A percentile compares a stretch with the other conserved stretches of the same genome.
These are phyloP conservation scores for Lichtheimia ornata DNA, from an alignment of 371 early-diverging fungal species.

Conservation along the genomic window DNA sequence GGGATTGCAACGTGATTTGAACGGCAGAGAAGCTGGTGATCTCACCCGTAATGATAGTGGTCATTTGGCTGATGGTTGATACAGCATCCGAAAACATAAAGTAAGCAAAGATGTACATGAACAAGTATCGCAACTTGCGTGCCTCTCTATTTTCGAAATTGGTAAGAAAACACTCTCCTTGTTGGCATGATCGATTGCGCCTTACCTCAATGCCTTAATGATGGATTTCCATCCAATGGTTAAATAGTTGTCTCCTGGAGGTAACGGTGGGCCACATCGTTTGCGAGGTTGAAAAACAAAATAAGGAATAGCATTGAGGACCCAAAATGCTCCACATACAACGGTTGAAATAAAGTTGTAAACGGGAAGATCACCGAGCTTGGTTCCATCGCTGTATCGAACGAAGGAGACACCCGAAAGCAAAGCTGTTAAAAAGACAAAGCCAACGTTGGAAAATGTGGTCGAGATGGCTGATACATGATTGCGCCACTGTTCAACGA, in stretches of 20 bases:
- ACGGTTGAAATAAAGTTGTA: constrained; percentile 47
- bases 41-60: constrained; percentile 42
- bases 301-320: constrained; percentile 47
- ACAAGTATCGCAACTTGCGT: constrained; percentile 47
- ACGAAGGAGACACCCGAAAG: constrained; percentile 43
- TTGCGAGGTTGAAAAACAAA: constrained; percentile 40
- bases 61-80: constrained; percentile 52
- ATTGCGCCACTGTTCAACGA: constrained; percentile 47
- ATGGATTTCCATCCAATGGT: constrained; percentile 54
- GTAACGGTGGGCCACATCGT: constrained; percentile 42
- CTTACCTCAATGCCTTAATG: constrained; percentile 29
- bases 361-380: constrained; percentile 43
- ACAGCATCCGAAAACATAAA: constrained; percentile 64
- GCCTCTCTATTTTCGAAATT: constrained; percentile 32
- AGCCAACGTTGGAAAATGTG: constrained; percentile 48
- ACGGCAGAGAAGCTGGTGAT: constrained; percentile 40
- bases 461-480: constrained; percentile 56
- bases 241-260: constrained; percentile 29
- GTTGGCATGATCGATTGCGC: not conserved
- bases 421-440: constrained; percentile 44
- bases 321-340: constrained; percentile 49
- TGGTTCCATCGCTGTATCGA: constrained; percentile 26
- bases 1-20: constrained; percentile 40
- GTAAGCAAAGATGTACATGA: constrained; percentile 58
- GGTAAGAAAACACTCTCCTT: not conserved